A percentile compares a stretch with the other conserved stretches of the same genome.
These are phyloP conservation scores for Digitaria exilis DNA, from an alignment of 202 grass and related monocot genomes.

Conservation along the genomic window DNA sequence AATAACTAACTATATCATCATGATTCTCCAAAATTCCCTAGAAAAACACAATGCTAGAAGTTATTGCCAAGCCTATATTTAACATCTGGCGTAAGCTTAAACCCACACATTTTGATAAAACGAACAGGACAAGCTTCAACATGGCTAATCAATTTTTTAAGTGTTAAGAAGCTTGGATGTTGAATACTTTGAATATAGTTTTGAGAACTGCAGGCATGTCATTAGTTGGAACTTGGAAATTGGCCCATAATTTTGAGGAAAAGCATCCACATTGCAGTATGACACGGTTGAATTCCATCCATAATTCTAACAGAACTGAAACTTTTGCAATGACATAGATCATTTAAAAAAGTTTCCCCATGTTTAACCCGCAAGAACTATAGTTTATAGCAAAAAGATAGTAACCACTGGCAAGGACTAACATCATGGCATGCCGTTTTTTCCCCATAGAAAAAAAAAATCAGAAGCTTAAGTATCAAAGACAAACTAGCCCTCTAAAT, in stretches of 20 bases:
- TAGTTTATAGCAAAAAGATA: background rate
- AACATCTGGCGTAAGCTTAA: background rate
- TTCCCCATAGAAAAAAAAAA: background rate
- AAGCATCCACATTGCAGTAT: slow-evolving; percentile 8
- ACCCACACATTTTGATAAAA: background rate
- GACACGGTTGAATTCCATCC: slow-evolving; percentile 8
- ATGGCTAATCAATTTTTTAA: slow-evolving; percentile 12
- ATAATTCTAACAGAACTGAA: background rate
- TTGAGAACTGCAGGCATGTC: slow-evolving; percentile 11
- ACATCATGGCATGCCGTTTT: background rate
- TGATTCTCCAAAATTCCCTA: slow-evolving; percentile 79
- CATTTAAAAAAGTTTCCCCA: background rate
- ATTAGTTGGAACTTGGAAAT: background rate
- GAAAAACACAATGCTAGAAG: slow-evolving; percentile 30
- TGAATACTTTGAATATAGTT: background rate
- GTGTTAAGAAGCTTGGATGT: background rate
- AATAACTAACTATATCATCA: slow-evolving; percentile 72
- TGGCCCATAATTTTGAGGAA: background rate
- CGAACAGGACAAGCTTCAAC: background rate
- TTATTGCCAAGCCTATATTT: slow-evolving; percentile 23
- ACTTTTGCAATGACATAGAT: background rate
- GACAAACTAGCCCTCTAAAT: background rate
- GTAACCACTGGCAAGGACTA: background rate
- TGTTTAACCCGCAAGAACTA: background rate
- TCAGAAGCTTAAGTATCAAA: background rate